Percentiles rank a stretch among this genome's conserved stretches.
phyloP scores from a whole-genome alignment of 495 filamentous ascomycete genomes.

The Evernia prunastri region DNA sequence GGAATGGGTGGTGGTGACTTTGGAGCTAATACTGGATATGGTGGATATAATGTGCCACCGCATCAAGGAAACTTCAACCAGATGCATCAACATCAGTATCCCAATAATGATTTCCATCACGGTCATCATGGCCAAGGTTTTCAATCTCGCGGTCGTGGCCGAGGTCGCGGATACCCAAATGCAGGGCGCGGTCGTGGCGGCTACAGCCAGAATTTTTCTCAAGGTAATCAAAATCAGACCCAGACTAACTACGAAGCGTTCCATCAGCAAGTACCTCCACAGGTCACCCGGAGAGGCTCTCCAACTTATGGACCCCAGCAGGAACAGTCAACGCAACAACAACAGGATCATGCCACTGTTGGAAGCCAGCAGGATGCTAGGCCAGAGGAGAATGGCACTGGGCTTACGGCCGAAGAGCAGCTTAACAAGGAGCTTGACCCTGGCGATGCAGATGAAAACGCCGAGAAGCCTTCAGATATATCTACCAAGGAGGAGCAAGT shows the following conservation, averaged over 20 bases:
- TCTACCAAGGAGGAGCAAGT: conserved; percentile 17
- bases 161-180: conserved; percentile 53
- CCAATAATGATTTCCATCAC: conserved; percentile 55
- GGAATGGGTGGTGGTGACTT: conserved; percentile 71
- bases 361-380: conserved; percentile 13
- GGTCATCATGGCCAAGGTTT: conserved; percentile 53
- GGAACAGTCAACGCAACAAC: conserved; percentile 12
- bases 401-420: conserved; percentile 23
- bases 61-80: conserved; percentile 49
- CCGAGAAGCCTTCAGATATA: conserved; percentile 11
- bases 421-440: conserved; percentile 31
- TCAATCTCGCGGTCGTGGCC: conserved; percentile 57
- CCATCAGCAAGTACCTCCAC: conserved; percentile 33
- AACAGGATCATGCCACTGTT: conserved; percentile 10
- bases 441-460: conserved; percentile 29
- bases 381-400: conserved; percentile 10
- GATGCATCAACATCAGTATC: conserved; percentile 48
- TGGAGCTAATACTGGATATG: conserved; percentile 75
- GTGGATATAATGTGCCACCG: conserved; percentile 62
- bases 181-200: conserved; percentile 50
- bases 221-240: conserved; percentile 24
- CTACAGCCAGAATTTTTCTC: conserved; percentile 35
- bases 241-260: conserved; percentile 37
- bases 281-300: conserved; percentile 26
- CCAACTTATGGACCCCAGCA: conserved; percentile 18